Evolutionary conservation across 2,329 filamentous ascomycete genomes (phyloP), one percentile per base, ranked within the genome.

Genomic region (Colletotrichum destructivum): DNA sequence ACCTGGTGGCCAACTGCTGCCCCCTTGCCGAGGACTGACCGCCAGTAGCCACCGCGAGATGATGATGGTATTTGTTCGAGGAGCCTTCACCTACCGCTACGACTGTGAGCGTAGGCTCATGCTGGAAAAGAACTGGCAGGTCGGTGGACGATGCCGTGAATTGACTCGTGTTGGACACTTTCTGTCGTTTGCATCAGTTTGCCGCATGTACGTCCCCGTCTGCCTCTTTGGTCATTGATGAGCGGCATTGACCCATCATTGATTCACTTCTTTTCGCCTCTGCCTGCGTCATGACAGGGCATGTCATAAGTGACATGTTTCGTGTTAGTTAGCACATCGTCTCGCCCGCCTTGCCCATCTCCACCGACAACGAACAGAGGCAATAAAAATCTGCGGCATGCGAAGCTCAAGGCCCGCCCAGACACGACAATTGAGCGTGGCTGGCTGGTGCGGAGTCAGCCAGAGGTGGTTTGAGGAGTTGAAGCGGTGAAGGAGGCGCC

Each of bases 401-500:
- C 57, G 23, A 44, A 52, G n/a, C 15, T 47, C 51, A 54, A 21
- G 13, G 47, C 21, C 54, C 40, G 47, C 21, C 46, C 40, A 54
- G 61, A 44, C 52, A 62, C 35, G 40, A 51, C 31, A 56, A 56
- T 69, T 61, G 57, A 23, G 60, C 54, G 59, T 63, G 63, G 57
- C 56, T 68, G 66, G 59, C 60, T 56, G 70, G 59, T 71, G 71
- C 62, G 35, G 62, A 65, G 59, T 62, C 61, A 64, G 51, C 18
- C 47, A 60, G 40, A 51, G 40, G 62, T 62, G 55, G 73, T 38
- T 74, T 66, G 71, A 66, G 59, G 44, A 18, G 40, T 66, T 44
- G 73, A 75, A 68, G 75, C 75, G 75, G 75, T 77, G 75, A 77
- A 64, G 62, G 71, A 52, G 52, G 46, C 70, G 56, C 75, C 69